Evolutionary conservation across 306 rosid species (phyloP).

Genomic region (Corylus heterophylla): DNA sequence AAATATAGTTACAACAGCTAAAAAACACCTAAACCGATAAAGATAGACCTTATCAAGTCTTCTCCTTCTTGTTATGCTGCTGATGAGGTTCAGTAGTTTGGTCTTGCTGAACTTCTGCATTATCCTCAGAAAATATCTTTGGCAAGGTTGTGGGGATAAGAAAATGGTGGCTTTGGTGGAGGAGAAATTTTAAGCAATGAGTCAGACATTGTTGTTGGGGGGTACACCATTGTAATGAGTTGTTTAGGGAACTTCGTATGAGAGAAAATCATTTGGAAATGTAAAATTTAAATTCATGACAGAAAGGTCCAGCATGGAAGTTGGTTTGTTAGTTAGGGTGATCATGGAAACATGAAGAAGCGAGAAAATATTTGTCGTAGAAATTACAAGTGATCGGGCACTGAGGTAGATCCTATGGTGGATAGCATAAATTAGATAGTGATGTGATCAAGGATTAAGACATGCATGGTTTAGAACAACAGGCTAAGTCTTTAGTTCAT

Average conservation of each 20-base stretch:
- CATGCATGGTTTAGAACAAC: too few relatives aligned
- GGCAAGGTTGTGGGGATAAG: not conserved
- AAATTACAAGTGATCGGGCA: not conserved
- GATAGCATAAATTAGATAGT: not conserved
- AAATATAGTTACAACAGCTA: too few relatives aligned
- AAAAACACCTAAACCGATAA: too few relatives aligned
- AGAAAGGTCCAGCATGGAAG: not conserved
- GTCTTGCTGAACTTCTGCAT: too few relatives aligned
- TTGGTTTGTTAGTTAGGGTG: not conserved
- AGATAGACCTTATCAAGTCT: too few relatives aligned
- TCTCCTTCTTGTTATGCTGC: too few relatives aligned
- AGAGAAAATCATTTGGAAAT: not conserved
- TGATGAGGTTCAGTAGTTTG: too few relatives aligned
- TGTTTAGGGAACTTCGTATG: conserved; percentile 1
- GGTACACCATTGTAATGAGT: not conserved
- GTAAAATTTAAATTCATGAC: not conserved
- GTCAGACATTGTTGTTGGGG: not conserved
- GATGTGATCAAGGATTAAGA: too few relatives aligned
- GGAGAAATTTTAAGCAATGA: conserved; percentile 7
- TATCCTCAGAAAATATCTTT: too few relatives aligned
- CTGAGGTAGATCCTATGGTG: not conserved
- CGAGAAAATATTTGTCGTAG: not conserved
- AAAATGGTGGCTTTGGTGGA: not conserved
- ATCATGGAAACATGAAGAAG: not conserved
- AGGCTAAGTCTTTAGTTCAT: too few relatives aligned